Percentiles rank a stretch among this genome's conserved stretches.
phyloP scores from a whole-genome alignment of 305 asterid genomes.

The Solanum hybrid region DNA sequence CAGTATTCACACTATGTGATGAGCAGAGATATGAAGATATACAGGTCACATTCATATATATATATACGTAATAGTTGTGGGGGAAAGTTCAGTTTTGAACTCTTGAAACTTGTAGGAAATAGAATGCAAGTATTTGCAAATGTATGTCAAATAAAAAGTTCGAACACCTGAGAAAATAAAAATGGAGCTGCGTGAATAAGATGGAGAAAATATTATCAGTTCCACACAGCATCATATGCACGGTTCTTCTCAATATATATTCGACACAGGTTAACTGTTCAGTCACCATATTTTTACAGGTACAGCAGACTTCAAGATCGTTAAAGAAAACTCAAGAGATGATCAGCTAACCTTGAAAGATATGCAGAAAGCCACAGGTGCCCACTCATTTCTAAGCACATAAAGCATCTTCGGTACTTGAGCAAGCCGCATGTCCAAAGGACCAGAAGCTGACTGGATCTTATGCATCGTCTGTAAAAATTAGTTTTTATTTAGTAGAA shows the following conservation, averaged over 20 bases:
- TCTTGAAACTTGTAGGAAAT: not conserved
- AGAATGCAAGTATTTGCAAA: not conserved
- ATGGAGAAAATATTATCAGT: not conserved
- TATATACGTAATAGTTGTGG: not conserved
- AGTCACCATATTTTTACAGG: not conserved
- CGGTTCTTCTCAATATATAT: not conserved
- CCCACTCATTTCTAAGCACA: conserved; percentile 80
- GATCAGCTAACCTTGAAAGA: conserved; percentile 68
- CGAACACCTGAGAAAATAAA: not conserved
- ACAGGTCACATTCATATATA: not conserved
- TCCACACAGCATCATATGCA: not conserved
- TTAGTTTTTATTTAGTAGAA: not conserved
- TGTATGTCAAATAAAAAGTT: not conserved
- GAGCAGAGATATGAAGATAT: not conserved
- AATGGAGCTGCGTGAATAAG: not conserved
- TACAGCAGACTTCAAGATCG: not conserved
- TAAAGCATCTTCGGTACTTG: conserved; percentile 92
- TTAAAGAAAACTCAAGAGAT: not conserved
- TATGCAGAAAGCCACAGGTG: conserved; percentile 82
- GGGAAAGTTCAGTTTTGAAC: not conserved
- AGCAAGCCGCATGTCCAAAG: conserved; percentile 83
- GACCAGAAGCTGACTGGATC: conserved; percentile 83
- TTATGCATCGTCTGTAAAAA: conserved; percentile 58
- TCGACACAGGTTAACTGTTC: not conserved
- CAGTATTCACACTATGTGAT: not conserved